Evolutionary conservation across 2,329 filamentous ascomycete genomes (phyloP).

Genomic region (Aspergillus thermomutatus): DNA sequence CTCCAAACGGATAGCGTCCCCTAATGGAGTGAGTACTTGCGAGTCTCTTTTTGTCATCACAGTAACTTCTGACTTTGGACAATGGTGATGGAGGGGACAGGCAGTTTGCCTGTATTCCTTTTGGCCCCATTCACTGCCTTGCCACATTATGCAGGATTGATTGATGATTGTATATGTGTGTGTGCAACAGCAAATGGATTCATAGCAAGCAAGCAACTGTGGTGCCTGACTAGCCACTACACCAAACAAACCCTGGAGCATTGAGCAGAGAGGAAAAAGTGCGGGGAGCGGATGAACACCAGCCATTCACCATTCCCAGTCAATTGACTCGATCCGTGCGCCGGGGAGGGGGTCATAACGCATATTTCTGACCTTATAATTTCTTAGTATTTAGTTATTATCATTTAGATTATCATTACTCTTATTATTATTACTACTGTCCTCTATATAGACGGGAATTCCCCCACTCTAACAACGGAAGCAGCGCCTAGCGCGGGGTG

Average conservation of each 20-base stretch:
- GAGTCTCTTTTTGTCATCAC: neutral
- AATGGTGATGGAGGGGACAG: neutral
- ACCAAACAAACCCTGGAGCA: slow-evolving; percentile 1
- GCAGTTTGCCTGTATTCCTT: neutral
- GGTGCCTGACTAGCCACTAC: slow-evolving; percentile 6
- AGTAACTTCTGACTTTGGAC: neutral
- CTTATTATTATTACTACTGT: neutral
- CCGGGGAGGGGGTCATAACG: slow-evolving; percentile 1
- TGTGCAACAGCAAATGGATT: neutral
- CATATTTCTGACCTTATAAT: neutral
- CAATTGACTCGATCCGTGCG: slow-evolving; percentile 10
- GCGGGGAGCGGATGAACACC: slow-evolving; percentile 6
- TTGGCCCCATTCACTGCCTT: neutral
- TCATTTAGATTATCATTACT: neutral
- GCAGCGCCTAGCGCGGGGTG: slow-evolving; percentile 28
- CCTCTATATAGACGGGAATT: neutral
- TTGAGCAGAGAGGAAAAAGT: neutral
- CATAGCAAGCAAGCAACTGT: neutral
- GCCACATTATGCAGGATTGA: neutral
- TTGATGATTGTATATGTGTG: neutral
- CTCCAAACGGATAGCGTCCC: neutral
- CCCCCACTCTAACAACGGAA: slow-evolving; percentile 5
- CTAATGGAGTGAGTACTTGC: neutral
- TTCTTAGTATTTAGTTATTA: neutral
- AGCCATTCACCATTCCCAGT: slow-evolving; percentile 3